phyloP scores from a whole-genome alignment of 352 stramenopile species.

The Phytophthora fragariae region DNA sequence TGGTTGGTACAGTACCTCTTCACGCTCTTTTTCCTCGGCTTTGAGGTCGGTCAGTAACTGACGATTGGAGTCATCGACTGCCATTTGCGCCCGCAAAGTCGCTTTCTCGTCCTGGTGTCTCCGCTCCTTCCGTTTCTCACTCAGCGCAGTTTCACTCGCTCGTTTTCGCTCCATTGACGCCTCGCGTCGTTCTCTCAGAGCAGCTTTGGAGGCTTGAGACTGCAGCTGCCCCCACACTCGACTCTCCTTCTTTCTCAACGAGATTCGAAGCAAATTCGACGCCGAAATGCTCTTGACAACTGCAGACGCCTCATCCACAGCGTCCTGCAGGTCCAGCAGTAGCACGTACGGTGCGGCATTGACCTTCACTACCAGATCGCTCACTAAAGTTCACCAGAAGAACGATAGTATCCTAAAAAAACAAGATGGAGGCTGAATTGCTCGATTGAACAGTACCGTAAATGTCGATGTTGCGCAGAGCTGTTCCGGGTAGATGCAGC shows the following conservation, averaged over 20 bases:
- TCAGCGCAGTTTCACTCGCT: conserved; percentile 46
- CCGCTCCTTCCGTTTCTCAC: conserved; percentile 58
- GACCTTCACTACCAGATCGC: conserved; percentile 82
- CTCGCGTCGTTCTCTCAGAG: conserved; percentile 49
- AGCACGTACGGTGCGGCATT: conserved; percentile 82
- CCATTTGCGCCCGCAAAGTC: conserved; percentile 83
- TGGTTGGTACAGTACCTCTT: conserved; percentile 54
- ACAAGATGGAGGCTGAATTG: background rate
- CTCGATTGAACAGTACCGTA: conserved; percentile 68
- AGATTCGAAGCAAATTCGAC: conserved; percentile 55
- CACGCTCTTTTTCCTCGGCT: conserved; percentile 74
- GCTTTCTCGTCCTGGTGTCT: conserved; percentile 77
- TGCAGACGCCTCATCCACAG: conserved; percentile 59
- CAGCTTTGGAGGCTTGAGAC: conserved; percentile 47
- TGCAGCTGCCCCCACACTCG: conserved; percentile 58
- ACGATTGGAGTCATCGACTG: conserved; percentile 76
- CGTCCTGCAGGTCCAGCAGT: conserved; percentile 68
- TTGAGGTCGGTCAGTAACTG: conserved; percentile 81
- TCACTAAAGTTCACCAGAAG: conserved; percentile 45
- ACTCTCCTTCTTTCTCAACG: conserved; percentile 50
- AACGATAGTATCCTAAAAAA: background rate
- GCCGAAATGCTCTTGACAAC: conserved; percentile 55
- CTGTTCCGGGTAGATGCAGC: conserved; percentile 57
- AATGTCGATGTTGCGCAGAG: conserved; percentile 64
- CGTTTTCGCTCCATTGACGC: conserved; percentile 73